phyloP scores from a whole-genome alignment of 2,329 filamentous ascomycete species.

The Stagonosporopsis cucurbitacearum region DNA sequence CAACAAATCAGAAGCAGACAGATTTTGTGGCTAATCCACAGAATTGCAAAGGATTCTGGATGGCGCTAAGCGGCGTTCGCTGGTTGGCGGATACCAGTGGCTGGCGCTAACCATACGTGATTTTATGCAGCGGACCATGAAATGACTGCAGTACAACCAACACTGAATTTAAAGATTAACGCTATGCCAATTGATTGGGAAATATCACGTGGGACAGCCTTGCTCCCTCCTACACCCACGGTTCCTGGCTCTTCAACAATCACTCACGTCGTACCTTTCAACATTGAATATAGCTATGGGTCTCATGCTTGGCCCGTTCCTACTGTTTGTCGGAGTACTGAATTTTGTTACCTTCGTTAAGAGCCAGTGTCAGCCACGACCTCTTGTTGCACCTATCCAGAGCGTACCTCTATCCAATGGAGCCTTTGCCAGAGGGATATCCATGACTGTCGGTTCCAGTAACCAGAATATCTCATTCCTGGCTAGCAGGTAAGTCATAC shows the following conservation, averaged over 20 bases:
- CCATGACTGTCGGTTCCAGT: conserved; percentile 21
- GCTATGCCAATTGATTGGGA: background rate
- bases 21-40: background rate
- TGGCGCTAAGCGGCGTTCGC: conserved; percentile 17
- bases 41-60: background rate
- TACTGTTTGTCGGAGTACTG: conserved; percentile 1
- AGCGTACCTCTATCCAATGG: conserved; percentile 21
- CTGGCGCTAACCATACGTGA: background rate
- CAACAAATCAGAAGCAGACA: background rate
- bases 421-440: conserved; percentile 19
- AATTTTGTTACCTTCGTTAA: background rate
- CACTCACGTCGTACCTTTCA: background rate
- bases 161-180: background rate
- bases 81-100: conserved; percentile 11
- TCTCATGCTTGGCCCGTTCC: background rate
- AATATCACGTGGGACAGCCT: background rate
- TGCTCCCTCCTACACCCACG: background rate
- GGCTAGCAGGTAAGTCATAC: conserved; percentile 20
- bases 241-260: background rate
- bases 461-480: conserved; percentile 26
- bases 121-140: background rate
- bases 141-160: background rate
- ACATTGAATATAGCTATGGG: background rate
- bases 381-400: conserved; percentile 18
- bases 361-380: conserved; percentile 17